Conservation (phyloP, 2,329 filamentous ascomycete species). For the Penicillium sp. region DNA sequence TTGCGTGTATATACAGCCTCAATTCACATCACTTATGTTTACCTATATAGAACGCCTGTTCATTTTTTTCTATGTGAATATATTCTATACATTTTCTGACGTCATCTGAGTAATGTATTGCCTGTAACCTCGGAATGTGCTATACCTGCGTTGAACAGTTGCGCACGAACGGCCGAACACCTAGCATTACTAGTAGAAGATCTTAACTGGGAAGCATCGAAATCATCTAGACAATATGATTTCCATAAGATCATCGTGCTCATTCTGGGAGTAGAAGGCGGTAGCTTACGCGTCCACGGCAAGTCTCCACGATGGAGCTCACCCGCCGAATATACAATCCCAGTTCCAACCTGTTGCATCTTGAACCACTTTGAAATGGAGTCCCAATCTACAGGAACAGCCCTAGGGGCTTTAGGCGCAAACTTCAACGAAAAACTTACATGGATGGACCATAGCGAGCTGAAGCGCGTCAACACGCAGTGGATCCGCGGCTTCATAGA, state of each 20-base stretch:
- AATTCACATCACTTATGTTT: not conserved
- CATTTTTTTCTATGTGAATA: not conserved
- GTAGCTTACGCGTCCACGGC: not conserved
- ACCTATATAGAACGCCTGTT: not conserved
- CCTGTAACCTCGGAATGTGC: not conserved
- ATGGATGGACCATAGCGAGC: constrained; percentile 12
- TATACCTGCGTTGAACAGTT: not conserved
- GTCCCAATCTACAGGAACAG: not conserved
- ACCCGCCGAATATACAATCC: not conserved
- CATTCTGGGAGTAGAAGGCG: not conserved
- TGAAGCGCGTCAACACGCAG: constrained; percentile 4
- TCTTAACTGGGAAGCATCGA: not conserved
- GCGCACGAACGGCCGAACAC: not conserved
- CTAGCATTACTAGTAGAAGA: not conserved
- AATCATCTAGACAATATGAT: not conserved
- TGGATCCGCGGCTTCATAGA: constrained; percentile 20
- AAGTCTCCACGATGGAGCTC: not conserved
- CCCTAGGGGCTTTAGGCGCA: constrained; percentile 9
- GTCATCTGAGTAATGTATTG: not conserved
- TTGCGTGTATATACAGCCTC: not conserved
- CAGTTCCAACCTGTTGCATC: not conserved
- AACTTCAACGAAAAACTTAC: constrained; percentile 16
- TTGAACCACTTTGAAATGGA: not conserved
- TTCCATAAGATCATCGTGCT: not conserved
- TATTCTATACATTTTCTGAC: not conserved